Conservation (phyloP, 2,329 filamentous ascomycete genomes). For the Aspergillus candidus region DNA sequence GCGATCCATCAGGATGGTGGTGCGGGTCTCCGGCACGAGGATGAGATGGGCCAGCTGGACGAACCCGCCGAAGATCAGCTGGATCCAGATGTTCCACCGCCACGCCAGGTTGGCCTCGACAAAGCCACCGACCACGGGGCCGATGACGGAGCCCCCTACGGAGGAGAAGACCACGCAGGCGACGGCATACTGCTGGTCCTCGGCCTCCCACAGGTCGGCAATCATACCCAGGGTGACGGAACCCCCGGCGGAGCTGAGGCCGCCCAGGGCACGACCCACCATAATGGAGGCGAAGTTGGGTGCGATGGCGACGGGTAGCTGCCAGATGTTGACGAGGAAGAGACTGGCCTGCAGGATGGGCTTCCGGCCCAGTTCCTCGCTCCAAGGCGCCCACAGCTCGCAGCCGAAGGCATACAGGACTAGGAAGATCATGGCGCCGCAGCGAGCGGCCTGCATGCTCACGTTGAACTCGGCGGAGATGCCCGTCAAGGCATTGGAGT, state of each 20-base stretch:
- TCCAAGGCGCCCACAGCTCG: conserved; percentile 84
- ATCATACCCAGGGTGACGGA: conserved; percentile 71
- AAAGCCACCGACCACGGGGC: conserved; percentile 73
- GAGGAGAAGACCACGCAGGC: conserved; percentile 73
- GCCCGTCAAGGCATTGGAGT: conserved; percentile 62
- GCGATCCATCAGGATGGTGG: conserved; percentile 69
- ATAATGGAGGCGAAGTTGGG: conserved; percentile 67
- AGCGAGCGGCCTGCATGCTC: conserved; percentile 61
- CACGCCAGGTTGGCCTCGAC: conserved; percentile 61
- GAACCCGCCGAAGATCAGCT: conserved; percentile 68
- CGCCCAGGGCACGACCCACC: conserved; percentile 64
- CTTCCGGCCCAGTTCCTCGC: conserved; percentile 73
- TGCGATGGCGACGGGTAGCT: conserved; percentile 65
- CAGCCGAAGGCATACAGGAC: conserved; percentile 79
- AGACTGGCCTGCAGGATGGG: conserved; percentile 68
- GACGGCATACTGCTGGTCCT: conserved; percentile 68
- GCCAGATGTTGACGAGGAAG: conserved; percentile 71
- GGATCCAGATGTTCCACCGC: conserved; percentile 79
- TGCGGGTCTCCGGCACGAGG: conserved; percentile 70
- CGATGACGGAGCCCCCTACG: conserved; percentile 68
- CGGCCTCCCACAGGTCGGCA: conserved; percentile 66
- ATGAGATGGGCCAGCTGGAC: conserved; percentile 63
- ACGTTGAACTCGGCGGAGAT: conserved; percentile 64
- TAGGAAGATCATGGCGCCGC: conserved; percentile 72
- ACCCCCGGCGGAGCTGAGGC: conserved; percentile 64